A percentile compares a stretch with the other conserved stretches of the same genome.
These are phyloP conservation scores for Arabidopsis thaliana DNA, from an alignment of 345 rosid genomes.

Conservation along the genomic window DNA sequence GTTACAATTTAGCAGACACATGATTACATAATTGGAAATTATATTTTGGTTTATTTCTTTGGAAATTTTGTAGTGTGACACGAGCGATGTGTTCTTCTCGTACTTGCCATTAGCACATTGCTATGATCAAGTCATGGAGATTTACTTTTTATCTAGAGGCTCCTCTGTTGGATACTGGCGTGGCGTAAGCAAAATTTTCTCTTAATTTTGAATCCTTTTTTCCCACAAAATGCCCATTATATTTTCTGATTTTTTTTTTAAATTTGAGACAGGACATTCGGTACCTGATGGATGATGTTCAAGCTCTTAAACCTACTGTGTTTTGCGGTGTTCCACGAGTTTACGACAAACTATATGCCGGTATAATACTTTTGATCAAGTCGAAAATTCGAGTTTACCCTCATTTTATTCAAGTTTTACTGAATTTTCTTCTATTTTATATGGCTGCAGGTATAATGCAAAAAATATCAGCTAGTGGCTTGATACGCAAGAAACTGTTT, in stretches of 20 bases:
- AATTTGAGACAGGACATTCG: conserved; percentile 63
- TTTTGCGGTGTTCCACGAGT: conserved; percentile 92
- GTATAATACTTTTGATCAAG: conserved; percentile 46
- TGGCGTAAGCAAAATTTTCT: conserved; percentile 58
- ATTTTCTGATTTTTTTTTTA: background rate
- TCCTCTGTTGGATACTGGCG: conserved; percentile 91
- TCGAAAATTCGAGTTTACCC: background rate
- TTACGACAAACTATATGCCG: conserved; percentile 78
- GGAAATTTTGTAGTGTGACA: conserved; percentile 57
- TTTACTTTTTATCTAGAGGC: conserved; percentile 74
- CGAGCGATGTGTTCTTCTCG: conserved; percentile 84
- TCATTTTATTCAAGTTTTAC: background rate
- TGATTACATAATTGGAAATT: background rate
- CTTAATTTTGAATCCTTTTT: background rate
- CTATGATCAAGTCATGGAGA: conserved; percentile 85
- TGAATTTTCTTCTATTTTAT: conserved; percentile 11
- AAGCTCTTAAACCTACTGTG: conserved; percentile 80
- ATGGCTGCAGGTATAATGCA: conserved; percentile 63
- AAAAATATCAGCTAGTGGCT: conserved; percentile 73
- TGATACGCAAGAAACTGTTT: conserved; percentile 65
- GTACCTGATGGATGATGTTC: conserved; percentile 79
- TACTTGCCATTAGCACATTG: conserved; percentile 94
- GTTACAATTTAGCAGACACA: background rate
- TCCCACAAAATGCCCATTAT: background rate
- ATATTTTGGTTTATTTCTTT: background rate